Evolutionary conservation across 73 alveolate species (phyloP).

Genomic region (Stentor coeruleus): DNA sequence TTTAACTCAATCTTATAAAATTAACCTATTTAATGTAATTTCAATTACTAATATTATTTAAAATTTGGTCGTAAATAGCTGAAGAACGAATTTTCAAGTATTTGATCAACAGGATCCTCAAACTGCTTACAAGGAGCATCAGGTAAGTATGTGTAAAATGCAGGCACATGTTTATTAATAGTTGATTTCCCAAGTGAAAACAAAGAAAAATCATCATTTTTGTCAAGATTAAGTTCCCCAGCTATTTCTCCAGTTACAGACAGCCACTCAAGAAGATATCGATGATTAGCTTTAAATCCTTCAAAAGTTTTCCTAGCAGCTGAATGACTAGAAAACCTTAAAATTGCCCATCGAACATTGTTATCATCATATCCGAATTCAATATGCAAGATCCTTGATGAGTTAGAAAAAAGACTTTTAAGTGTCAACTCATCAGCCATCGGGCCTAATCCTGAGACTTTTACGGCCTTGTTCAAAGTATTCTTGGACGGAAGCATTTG

Average conservation of each 20-base stretch:
- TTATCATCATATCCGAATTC: conserved; percentile 2
- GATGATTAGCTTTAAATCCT: not conserved
- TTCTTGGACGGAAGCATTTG: conserved; percentile 16
- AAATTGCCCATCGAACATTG: conserved; percentile 9
- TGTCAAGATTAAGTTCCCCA: not conserved
- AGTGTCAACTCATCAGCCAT: conserved; percentile 17
- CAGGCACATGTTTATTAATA: not conserved
- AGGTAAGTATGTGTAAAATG: not conserved
- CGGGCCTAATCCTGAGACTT: conserved; percentile 5
- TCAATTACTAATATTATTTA: too few relatives aligned
- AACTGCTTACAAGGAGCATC: not conserved
- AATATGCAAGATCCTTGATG: conserved; percentile 6
- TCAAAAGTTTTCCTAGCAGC: conserved; percentile 27
- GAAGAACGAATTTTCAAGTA: conserved; percentile 24
- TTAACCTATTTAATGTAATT: too few relatives aligned
- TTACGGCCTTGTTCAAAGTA: conserved; percentile 23
- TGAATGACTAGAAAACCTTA: conserved; percentile 29
- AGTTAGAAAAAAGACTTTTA: not conserved
- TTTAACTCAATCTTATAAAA: too few relatives aligned
- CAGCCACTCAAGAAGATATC: conserved; percentile 26
- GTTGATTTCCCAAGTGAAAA: not conserved
- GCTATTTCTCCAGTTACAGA: conserved; percentile 14
- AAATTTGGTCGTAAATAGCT: too few relatives aligned
- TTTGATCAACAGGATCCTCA: not conserved
- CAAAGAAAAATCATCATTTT: conserved; percentile 1